phyloP scores from a whole-genome alignment of 1,284 basidiomycete species.

The Microbotryum scabiosae region DNA sequence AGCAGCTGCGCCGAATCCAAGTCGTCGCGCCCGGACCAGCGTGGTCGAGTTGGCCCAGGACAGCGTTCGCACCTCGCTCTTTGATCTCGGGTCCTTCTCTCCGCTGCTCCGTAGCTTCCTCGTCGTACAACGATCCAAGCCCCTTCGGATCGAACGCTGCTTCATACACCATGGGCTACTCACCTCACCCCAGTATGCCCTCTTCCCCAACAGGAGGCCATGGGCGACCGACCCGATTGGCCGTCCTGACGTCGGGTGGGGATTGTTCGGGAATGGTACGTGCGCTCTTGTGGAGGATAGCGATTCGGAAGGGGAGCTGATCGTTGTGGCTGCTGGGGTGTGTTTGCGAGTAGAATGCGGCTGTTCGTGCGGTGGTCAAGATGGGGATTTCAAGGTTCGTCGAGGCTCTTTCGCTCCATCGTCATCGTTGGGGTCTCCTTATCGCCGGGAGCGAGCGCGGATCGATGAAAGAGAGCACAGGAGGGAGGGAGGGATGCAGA shows the following conservation, averaged over 20 bases:
- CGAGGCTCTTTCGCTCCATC: conserved; percentile 1
- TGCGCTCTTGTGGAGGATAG: conserved; percentile 28
- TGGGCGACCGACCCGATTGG: conserved; percentile 59
- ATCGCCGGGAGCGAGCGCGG: not conserved
- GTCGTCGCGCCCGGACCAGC: no score
- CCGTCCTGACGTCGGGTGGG: conserved; percentile 90
- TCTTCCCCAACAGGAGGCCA: no score
- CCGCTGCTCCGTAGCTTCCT: no score
- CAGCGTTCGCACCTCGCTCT: no score
- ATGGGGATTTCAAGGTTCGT: conserved; percentile 75
- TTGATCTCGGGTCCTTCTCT: no score
- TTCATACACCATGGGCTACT: no score
- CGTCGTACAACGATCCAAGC: no score
- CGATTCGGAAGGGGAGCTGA: not conserved
- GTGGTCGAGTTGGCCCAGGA: no score
- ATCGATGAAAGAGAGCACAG: not conserved
- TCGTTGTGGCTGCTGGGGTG: no score
- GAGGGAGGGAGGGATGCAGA: not conserved
- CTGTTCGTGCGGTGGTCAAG: conserved; percentile 82
- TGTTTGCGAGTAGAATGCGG: conserved; percentile 66
- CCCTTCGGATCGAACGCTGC: no score
- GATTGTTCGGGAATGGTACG: conserved; percentile 67
- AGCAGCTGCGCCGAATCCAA: no score
- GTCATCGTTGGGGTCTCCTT: not conserved
- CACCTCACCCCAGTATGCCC: no score